phyloP scores from a whole-genome alignment of 345 rosid genomes.

The Linum lewisii region DNA sequence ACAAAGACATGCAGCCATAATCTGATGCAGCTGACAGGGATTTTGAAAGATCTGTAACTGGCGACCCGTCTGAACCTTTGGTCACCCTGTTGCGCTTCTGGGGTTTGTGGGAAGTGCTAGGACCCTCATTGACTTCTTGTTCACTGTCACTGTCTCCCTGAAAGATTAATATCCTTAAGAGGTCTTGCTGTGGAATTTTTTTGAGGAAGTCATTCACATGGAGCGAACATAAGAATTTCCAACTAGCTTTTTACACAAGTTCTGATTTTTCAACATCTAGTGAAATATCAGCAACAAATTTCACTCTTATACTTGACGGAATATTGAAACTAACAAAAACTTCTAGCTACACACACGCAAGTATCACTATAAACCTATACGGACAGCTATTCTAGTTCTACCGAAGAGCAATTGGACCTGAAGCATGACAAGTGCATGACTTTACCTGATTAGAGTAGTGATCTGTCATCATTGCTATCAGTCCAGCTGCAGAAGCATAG shows the following conservation, averaged over 20 bases:
- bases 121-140: slow-evolving; percentile 45
- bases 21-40: slow-evolving; percentile 47
- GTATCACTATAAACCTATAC: too few species aligned
- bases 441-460: slow-evolving; percentile 59
- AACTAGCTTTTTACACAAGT: background rate
- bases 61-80: slow-evolving; percentile 37
- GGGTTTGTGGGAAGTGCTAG: slow-evolving; percentile 33
- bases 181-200: background rate
- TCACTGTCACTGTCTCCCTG: slow-evolving; percentile 77
- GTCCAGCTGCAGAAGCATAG: slow-evolving; percentile 74
- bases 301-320: background rate
- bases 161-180: slow-evolving; percentile 18
- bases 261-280: background rate
- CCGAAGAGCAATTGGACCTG: background rate
- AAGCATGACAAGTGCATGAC: background rate
- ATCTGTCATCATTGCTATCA: slow-evolving; percentile 84
- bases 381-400: background rate
- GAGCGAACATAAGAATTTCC: background rate
- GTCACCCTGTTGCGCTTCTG: slow-evolving; percentile 45
- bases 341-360: background rate
- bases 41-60: slow-evolving; percentile 47
- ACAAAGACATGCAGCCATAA: slow-evolving; percentile 46
- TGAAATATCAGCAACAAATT: background rate
- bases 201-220: background rate
- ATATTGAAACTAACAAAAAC: background rate